Evolutionary conservation across 179 eudicot species (phyloP), one percentile per base, ranked within the genome.

Genomic region (Gypsophila paniculata): DNA sequence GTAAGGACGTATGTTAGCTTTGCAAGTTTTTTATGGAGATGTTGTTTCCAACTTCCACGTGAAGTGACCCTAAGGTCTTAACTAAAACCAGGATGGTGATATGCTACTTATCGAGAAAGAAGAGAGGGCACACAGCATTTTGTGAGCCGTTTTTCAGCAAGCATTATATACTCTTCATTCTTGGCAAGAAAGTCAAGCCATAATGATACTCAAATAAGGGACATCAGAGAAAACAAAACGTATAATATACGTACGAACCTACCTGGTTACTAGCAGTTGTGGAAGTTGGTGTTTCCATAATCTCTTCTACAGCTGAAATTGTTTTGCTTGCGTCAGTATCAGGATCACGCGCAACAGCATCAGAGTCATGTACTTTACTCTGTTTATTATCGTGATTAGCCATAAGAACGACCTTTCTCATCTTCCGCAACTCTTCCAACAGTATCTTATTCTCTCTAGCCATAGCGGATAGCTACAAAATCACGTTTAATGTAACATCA

Each of bases 391-490:
- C 66, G 25, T 67, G 75, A 36, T 51, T 66, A 34, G 69, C 62
- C 69, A 22, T 52, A 4, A 68, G 38, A 23, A 42, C 55, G 32
- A 23, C 61, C 65, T 76, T 81, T 62, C 82, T 75, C 64, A 60
- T 59, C 69, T 78, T 84, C 29, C 74, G 76, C 63, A 88, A 69
- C 82, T 87, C 89, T 29, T 75, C 84, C 73, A 77, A 70, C 83
- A 90, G 70, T 68, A 81, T 76, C 74, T 75, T 86, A 81, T 90
- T 91, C 78, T 81, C 89, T 77, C 81, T 84, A 7, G 80, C 69
- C 72, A 88, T 76, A 69, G 84, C 76, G 63, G 78, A 78, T 54
- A 88, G 57, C 97, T 91, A 89, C 83, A 76, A 39, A 67, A 60
- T 51, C 46, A 52, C 52, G 61, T 64, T 61, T 65, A n/a, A 17